Conservation (phyloP, 306 rosid genomes). For the Canavalia ensiformis region DNA sequence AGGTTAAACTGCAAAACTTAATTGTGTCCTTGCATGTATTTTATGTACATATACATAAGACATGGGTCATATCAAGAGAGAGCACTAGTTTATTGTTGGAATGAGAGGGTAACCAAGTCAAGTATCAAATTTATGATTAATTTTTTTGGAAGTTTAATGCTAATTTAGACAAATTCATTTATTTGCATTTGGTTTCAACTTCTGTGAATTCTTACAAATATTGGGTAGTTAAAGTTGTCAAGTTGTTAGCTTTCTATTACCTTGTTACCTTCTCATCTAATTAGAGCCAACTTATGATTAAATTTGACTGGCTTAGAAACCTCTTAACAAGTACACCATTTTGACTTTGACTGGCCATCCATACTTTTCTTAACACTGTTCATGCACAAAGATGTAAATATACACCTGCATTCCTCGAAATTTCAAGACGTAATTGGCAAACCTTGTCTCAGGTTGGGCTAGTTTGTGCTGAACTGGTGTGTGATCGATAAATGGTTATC, state of each 20-base stretch:
- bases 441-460: background rate
- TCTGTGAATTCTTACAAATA: background rate
- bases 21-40: background rate
- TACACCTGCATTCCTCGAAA: slow-evolving; percentile 2
- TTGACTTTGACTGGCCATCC: slow-evolving; percentile 1
- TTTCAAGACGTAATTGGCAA: background rate
- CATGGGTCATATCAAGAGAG: background rate
- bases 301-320: slow-evolving; percentile 22
- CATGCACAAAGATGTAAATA: background rate
- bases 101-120: slow-evolving; percentile 10
- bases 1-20: slow-evolving; percentile 26
- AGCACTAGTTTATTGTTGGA: slow-evolving; percentile 11
- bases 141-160: background rate
- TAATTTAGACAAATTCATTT: background rate
- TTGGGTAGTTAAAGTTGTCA: background rate
- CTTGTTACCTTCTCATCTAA: slow-evolving; percentile 24
- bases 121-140: background rate
- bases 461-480: slow-evolving; percentile 1
- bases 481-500: slow-evolving; percentile 8
- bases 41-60: background rate
- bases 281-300: background rate
- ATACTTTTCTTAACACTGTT: background rate
- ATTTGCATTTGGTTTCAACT: background rate
- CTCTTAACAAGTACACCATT: slow-evolving; percentile 2
- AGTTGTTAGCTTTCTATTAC: slow-evolving; percentile 23